Conservation (phyloP, 495 filamentous ascomycete genomes). For the Polyplosphaeria fusca region DNA sequence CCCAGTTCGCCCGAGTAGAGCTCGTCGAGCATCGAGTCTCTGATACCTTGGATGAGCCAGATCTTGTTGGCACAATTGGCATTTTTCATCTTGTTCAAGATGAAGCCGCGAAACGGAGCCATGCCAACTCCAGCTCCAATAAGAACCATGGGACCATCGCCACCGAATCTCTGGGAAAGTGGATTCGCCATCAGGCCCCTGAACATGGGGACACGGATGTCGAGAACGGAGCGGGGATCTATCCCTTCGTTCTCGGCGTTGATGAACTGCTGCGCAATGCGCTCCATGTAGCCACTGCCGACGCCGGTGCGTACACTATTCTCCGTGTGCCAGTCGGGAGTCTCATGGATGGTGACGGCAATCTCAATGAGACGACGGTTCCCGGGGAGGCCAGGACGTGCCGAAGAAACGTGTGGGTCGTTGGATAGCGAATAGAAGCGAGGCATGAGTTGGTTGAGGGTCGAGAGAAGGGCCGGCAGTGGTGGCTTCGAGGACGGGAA, state of each 20-base stretch:
- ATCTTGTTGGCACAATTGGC: slow-evolving; percentile 99
- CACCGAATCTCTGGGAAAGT: slow-evolving; percentile 79
- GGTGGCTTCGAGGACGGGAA: slow-evolving; percentile 90
- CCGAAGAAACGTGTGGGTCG: slow-evolving; percentile 81
- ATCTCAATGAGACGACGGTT: slow-evolving; percentile 85
- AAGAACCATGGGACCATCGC: slow-evolving; percentile 93
- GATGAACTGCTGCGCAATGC: slow-evolving; percentile 67
- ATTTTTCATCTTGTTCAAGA: slow-evolving; percentile 87
- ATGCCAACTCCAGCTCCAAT: slow-evolving; percentile 96
- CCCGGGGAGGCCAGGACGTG: slow-evolving; percentile 59
- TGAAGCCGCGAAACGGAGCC: slow-evolving; percentile 95
- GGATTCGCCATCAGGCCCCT: slow-evolving; percentile 98
- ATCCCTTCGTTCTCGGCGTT: slow-evolving; percentile 56
- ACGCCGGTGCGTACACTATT: slow-evolving; percentile 40
- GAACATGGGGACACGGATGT: slow-evolving; percentile 89
- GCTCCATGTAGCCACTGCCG: slow-evolving; percentile 74
- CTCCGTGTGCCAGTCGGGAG: slow-evolving; percentile 65
- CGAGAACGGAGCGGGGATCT: slow-evolving; percentile 40
- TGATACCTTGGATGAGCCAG: slow-evolving; percentile 96
- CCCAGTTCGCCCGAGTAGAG: slow-evolving; percentile 96
- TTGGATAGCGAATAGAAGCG: slow-evolving; percentile 97
- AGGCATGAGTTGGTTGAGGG: slow-evolving; percentile 85
- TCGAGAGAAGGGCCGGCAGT: slow-evolving; percentile 72
- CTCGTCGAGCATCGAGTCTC: slow-evolving; percentile 88
- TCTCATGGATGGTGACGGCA: slow-evolving; percentile 90